Evolutionary conservation across 371 early-diverging fungal genomes (phyloP).

Genomic region (Mucor velutinosus): DNA sequence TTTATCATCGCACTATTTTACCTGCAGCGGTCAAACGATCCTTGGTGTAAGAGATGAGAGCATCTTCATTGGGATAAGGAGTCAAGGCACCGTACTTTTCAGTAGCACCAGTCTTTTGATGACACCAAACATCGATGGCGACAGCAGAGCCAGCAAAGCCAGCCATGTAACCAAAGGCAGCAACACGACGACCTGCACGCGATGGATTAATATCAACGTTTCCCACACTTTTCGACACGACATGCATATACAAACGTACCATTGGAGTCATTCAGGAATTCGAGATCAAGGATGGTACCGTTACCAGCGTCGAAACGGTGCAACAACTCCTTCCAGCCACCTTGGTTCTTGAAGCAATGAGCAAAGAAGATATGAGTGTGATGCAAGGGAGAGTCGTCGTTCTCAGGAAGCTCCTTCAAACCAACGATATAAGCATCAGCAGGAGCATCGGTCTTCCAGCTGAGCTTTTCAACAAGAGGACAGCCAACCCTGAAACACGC

Average conservation of each 20-base stretch:
- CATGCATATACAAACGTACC: conserved; percentile 37
- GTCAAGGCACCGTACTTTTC: conserved; percentile 70
- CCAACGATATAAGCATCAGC: conserved; percentile 89
- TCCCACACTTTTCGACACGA: neutral
- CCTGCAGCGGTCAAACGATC: conserved; percentile 70
- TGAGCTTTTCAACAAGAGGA: conserved; percentile 73
- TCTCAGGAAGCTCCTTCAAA: conserved; percentile 96
- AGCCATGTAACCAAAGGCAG: conserved; percentile 97
- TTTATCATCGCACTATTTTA: conserved; percentile 38
- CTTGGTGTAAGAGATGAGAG: conserved; percentile 74
- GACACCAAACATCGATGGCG: conserved; percentile 91
- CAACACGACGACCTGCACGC: conserved; percentile 80
- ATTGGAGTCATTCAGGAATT: conserved; percentile 85
- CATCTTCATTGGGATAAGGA: conserved; percentile 86
- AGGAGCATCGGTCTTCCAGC: conserved; percentile 89
- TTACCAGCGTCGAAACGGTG: conserved; percentile 84
- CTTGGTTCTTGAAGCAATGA: conserved; percentile 96
- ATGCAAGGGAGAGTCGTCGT: conserved; percentile 86
- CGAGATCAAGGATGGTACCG: conserved; percentile 91
- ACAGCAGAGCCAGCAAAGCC: conserved; percentile 95
- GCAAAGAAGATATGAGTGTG: conserved; percentile 98
- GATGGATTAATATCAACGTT: neutral
- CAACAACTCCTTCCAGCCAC: conserved; percentile 91
- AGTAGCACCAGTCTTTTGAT: conserved; percentile 58
- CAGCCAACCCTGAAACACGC: conserved; percentile 69